Conservation (phyloP, 179 eudicot genomes). For the Spergularia azorica region DNA sequence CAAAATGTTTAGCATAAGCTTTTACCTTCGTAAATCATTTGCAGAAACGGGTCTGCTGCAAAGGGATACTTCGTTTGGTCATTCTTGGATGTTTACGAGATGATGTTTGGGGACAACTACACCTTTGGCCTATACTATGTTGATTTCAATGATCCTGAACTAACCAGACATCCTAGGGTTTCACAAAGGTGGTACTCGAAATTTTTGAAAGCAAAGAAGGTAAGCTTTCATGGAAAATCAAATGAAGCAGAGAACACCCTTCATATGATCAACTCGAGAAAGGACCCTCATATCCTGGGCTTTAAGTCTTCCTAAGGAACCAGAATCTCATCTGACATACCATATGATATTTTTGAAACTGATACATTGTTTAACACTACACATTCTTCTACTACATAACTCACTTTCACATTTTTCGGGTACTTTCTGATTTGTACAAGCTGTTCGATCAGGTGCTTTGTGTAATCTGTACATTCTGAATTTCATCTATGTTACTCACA, state of each 20-base stretch:
- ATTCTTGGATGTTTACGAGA: slow-evolving; percentile 57
- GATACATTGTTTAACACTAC: too few relatives aligned
- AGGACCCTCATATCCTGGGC: too few relatives aligned
- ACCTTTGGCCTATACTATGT: slow-evolving; percentile 50
- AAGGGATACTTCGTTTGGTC: slow-evolving; percentile 66
- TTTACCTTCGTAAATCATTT: neutral
- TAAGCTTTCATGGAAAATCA: neutral
- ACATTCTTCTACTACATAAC: too few relatives aligned
- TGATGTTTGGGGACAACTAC: slow-evolving; percentile 34
- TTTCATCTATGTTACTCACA: too few relatives aligned
- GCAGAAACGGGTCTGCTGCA: slow-evolving; percentile 58
- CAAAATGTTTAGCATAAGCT: too few relatives aligned
- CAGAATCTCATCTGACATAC: too few relatives aligned
- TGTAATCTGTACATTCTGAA: too few relatives aligned
- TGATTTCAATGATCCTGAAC: slow-evolving; percentile 45
- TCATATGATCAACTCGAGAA: neutral
- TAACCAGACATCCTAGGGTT: slow-evolving; percentile 49
- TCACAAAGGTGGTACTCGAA: slow-evolving; percentile 62
- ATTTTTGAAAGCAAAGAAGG: slow-evolving; percentile 38
- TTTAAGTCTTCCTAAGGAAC: too few relatives aligned
- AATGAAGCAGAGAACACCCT: neutral
- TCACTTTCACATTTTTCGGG: too few relatives aligned
- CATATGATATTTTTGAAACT: too few relatives aligned
- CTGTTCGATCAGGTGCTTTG: too few relatives aligned
- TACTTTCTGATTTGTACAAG: too few relatives aligned